These are phyloP conservation scores for Dinochytrium kinnereticum DNA, from an alignment of 371 early-diverging fungal genomes.

Conservation along the genomic window DNA sequence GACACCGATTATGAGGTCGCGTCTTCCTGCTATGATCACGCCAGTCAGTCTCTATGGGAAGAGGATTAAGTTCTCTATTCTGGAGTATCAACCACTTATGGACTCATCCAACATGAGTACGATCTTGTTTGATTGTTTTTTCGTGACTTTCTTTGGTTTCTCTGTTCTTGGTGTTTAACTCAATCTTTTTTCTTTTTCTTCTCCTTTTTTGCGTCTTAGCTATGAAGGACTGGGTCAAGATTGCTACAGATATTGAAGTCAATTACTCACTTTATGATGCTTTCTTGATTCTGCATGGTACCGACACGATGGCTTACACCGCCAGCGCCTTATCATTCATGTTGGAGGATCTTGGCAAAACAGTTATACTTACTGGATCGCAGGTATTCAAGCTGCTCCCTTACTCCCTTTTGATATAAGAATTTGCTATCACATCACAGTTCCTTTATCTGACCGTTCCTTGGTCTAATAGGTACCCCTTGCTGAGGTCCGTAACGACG, in stretches of 20 bases:
- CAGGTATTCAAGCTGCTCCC: conserved; percentile 61
- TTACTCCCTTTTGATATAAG: no score
- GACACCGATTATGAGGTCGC: conserved; percentile 38
- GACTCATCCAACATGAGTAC: conserved; percentile 92
- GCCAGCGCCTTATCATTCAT: conserved; percentile 92
- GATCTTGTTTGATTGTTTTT: no score
- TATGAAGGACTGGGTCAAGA: conserved; percentile 89
- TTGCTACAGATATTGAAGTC: conserved; percentile 93
- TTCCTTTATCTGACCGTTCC: no score
- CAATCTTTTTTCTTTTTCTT: neutral
- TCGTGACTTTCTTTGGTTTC: neutral
- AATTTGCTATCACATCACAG: no score
- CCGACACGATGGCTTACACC: conserved; percentile 55
- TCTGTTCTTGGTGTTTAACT: neutral
- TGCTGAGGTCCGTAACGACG: conserved; percentile 96
- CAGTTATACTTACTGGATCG: conserved; percentile 97
- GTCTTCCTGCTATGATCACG: conserved; percentile 75
- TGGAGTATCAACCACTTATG: conserved; percentile 92
- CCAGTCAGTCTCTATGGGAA: conserved; percentile 92
- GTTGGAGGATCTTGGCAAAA: conserved; percentile 95
- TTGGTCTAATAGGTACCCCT: conserved; percentile 85
- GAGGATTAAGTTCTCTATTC: conserved; percentile 87
- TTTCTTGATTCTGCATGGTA: conserved; percentile 90
- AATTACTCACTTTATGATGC: conserved; percentile 92
- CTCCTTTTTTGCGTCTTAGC: conserved; percentile 10